Conservation (phyloP, 495 filamentous ascomycete species). For the Filosporella fistucella region DNA sequence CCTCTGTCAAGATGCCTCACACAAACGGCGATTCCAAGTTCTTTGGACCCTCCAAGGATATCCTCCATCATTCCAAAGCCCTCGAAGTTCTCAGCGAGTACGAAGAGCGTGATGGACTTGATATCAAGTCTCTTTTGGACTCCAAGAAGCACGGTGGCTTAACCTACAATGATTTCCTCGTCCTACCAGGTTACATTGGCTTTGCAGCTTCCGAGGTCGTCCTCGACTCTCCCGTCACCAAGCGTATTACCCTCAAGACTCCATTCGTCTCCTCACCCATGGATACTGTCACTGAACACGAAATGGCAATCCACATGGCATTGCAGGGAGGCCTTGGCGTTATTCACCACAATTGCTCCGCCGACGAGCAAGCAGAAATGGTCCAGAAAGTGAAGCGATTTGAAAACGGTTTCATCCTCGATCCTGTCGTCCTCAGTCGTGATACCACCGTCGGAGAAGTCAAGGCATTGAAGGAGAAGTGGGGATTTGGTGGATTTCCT, state of each 20-base stretch:
- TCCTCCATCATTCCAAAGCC: constrained; percentile 56
- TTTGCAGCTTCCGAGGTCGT: constrained; percentile 88
- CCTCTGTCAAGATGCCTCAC: constrained; percentile 57
- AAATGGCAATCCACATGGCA: constrained; percentile 99
- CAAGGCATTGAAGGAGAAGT: constrained; percentile 89
- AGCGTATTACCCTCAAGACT: constrained; percentile 88
- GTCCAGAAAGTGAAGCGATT: constrained; percentile 98
- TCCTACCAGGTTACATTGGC: constrained; percentile 56
- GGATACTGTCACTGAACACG: constrained; percentile 98
- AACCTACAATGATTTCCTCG: constrained; percentile 67
- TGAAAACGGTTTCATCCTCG: constrained; percentile 98
- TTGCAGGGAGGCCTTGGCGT: constrained; percentile 93
- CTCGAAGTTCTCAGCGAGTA: constrained; percentile 78
- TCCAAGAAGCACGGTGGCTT: constrained; percentile 84
- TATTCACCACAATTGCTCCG: constrained; percentile 98
- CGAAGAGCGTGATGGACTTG: constrained; percentile 72
- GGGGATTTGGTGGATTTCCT: constrained; percentile 98
- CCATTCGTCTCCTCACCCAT: constrained; percentile 96
- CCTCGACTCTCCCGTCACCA: constrained; percentile 89
- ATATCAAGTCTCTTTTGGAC: constrained; percentile 76
- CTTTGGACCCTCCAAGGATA: constrained; percentile 32
- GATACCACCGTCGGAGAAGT: constrained; percentile 87
- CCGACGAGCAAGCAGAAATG: constrained; percentile 96
- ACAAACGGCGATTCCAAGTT: constrained; percentile 54
- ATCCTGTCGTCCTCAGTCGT: constrained; percentile 88